These are phyloP conservation scores for Dactylellina haptotyla DNA, from an alignment of 2,329 filamentous ascomycete genomes.

Conservation along the genomic window DNA sequence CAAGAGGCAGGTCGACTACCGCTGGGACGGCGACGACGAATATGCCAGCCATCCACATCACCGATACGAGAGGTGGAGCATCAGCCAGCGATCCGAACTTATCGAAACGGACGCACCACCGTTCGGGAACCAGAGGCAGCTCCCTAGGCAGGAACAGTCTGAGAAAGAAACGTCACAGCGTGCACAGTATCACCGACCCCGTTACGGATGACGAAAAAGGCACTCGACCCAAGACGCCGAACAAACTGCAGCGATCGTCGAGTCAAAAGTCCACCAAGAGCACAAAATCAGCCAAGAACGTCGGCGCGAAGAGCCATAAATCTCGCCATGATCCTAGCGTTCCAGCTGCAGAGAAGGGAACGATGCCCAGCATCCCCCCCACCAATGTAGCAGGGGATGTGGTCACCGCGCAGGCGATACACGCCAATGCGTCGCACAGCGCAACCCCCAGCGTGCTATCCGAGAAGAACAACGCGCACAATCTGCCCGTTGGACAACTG, in stretches of 20 bases:
- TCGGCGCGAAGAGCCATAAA: constrained; percentile 44
- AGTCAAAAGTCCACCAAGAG: constrained; percentile 41
- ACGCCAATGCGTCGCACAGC: constrained; percentile 18
- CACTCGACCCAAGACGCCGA: constrained; percentile 9
- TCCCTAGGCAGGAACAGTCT: constrained; percentile 43
- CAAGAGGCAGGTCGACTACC: constrained; percentile 26
- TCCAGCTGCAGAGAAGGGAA: background rate
- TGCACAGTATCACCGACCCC: constrained; percentile 24
- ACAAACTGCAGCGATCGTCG: constrained; percentile 31
- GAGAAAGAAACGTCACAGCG: constrained; percentile 37
- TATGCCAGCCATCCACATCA: constrained; percentile 42
- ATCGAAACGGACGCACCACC: constrained; percentile 18
- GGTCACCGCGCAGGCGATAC: constrained; percentile 25
- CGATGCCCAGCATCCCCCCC: background rate
- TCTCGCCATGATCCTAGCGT: background rate
- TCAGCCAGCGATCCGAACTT: constrained; percentile 34
- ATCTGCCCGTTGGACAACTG: constrained; percentile 54
- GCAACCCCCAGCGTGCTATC: constrained; percentile 15
- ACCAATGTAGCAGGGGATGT: constrained; percentile 15
- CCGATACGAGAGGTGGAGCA: constrained; percentile 4
- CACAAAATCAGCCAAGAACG: constrained; percentile 24
- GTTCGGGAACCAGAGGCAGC: constrained; percentile 34
- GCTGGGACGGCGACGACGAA: background rate
- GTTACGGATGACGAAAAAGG: constrained; percentile 49
- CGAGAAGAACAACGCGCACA: constrained; percentile 50